A percentile compares a stretch with the other conserved stretches of the same genome.
These are phyloP conservation scores for Pontederia crassipes DNA, from an alignment of 176 grass and related monocot genomes.

Conservation along the genomic window DNA sequence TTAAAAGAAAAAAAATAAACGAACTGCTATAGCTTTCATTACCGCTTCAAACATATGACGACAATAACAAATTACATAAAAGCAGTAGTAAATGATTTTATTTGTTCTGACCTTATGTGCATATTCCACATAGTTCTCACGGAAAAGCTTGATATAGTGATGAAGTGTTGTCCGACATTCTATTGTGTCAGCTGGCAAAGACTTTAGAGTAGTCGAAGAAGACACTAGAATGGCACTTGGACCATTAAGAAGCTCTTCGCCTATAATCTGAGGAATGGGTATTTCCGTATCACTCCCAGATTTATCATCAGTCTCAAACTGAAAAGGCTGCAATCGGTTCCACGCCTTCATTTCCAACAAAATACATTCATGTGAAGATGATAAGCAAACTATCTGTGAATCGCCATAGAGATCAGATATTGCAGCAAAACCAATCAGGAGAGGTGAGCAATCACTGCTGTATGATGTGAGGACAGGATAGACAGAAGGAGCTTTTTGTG, in stretches of 20 bases:
- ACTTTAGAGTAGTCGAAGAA: constrained; percentile 51
- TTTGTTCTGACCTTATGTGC: constrained; percentile 67
- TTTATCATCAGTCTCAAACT: constrained; percentile 39
- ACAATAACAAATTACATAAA: neutral
- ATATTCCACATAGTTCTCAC: constrained; percentile 93
- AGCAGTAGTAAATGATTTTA: neutral
- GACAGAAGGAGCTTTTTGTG: constrained; percentile 61
- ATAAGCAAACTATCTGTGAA: constrained; percentile 66
- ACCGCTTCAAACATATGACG: neutral
- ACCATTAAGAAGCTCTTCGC: constrained; percentile 64
- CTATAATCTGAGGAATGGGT: constrained; percentile 47
- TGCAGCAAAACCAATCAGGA: constrained; percentile 63
- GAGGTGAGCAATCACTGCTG: constrained; percentile 32
- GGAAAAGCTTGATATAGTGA: constrained; percentile 95
- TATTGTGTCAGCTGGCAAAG: constrained; percentile 60
- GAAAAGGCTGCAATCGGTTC: constrained; percentile 52
- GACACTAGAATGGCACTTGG: constrained; percentile 58
- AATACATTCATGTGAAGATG: constrained; percentile 61
- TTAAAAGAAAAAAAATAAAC: no score
- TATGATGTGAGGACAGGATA: constrained; percentile 62
- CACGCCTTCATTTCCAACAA: constrained; percentile 85
- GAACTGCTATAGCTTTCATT: no score
- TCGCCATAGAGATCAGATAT: constrained; percentile 71
- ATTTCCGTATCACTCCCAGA: constrained; percentile 35
- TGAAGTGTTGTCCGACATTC: constrained; percentile 84